Base-by-base conservation (phyloP, 495 filamentous ascomycete species). In the Hyaloscypha variabilis region DNA sequence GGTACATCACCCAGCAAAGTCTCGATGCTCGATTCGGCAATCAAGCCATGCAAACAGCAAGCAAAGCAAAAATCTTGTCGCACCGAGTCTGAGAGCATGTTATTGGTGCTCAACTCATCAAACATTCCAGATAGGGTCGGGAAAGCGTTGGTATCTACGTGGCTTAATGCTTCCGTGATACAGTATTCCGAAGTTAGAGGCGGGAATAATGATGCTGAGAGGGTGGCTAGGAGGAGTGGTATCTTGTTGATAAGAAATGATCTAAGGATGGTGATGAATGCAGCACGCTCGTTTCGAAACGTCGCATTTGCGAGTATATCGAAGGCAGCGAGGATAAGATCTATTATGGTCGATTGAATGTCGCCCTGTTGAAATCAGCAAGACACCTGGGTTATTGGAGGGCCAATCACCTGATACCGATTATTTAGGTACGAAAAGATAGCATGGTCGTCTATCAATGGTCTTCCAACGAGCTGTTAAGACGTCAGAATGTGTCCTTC, bases 171-270 rank as follows among this genome's bases (percentile, higher is more conserved):
- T 72, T 91, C 86, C 23, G 87, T 88, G 68, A 97, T 91, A 75
- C 90, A 96, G 64, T 87, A 78, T 71, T 95, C 91, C 55, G 91
- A 76, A 6, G 89, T 86, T 49, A 93, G 77, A 0, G 87, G 84
- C 6, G 85, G 79, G 76, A 90, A 91, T 71, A 81, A 78, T 1
- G 80, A 80, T 36, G 78, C 71, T 2, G 80, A 79, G 61, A 96
- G 83, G 28, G 86, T 84, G 11, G 83, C 79, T 11, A 99, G 80
- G 24, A 97, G 88, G 6, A 90, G 71, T 0, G 96, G 95, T 3
- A 98, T 79, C 74, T 97, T 97, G 79, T 99, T 98, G 64, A 95
- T 90, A 4, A 98, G 82, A 71, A 95, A 99, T 13, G 93, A 95
- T 53, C 93, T 88, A 63, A 97, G 85, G n/a, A 94, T 72, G 62